Evolutionary conservation across 768 basidiomycete species (phyloP).

Genomic region (Mycena belliarum): DNA sequence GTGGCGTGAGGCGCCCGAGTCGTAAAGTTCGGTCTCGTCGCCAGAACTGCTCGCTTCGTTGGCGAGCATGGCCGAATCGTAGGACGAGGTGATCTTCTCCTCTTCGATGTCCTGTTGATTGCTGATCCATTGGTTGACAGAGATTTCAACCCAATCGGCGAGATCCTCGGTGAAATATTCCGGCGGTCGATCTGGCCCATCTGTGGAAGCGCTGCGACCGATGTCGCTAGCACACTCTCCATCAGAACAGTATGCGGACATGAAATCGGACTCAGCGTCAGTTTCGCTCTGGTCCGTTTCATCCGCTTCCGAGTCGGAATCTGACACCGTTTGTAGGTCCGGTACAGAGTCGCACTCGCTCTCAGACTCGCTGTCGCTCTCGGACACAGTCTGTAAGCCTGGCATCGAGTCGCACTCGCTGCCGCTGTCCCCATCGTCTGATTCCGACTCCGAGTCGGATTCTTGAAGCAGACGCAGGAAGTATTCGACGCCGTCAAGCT

Average conservation of each 20-base stretch:
- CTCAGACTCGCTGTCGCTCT: neutral
- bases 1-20: neutral
- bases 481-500: neutral
- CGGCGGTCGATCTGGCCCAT: no score
- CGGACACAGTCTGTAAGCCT: neutral
- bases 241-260: neutral
- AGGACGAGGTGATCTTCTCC: slow-evolving; percentile 1
- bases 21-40: slow-evolving; percentile 14
- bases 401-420: neutral
- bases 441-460: neutral
- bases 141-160: no score
- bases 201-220: no score
- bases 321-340: slow-evolving; percentile 7
- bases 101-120: slow-evolving; percentile 5
- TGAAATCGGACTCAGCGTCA: slow-evolving; percentile 1
- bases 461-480: neutral
- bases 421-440: neutral
- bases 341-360: neutral
- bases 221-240: no score
- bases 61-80: slow-evolving; percentile 1
- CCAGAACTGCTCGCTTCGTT: neutral
- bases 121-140: neutral
- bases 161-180: no score
- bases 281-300: neutral
- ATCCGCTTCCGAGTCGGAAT: neutral